phyloP scores from a whole-genome alignment of 345 rosid genomes.

The Dipteronia dyeriana region DNA sequence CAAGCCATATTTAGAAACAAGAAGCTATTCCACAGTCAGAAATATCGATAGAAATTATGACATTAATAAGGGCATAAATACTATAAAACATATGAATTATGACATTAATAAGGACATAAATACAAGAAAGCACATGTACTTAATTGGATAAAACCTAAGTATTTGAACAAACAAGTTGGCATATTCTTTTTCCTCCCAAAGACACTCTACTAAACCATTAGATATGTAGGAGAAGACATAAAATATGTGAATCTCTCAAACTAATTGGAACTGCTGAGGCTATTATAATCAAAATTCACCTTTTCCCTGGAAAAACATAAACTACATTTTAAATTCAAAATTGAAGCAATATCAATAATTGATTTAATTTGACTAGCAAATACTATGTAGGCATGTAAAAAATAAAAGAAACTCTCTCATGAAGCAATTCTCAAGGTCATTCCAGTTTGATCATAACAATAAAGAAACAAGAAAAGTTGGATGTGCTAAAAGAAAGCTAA shows the following conservation, averaged over 20 bases:
- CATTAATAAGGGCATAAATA: not conserved
- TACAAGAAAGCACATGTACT: not conserved
- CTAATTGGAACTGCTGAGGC: not conserved
- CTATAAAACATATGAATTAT: too few species aligned
- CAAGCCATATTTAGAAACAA: not conserved
- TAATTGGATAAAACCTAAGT: not conserved
- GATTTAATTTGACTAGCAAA: not conserved
- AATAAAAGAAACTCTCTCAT: not conserved
- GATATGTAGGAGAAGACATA: not conserved
- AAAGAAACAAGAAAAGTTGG: not conserved
- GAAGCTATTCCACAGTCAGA: not conserved
- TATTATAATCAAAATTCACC: not conserved
- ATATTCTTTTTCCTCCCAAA: not conserved
- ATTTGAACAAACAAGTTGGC: constrained; percentile 1
- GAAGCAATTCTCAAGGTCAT: not conserved
- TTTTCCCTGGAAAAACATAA: not conserved
- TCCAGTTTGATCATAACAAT: not conserved
- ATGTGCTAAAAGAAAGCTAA: not conserved
- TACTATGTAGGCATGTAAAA: not conserved
- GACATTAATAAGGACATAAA: not conserved
- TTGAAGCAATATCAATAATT: not conserved
- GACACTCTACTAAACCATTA: not conserved
- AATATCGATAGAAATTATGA: not conserved
- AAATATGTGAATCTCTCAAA: not conserved
- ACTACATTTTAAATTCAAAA: not conserved